phyloP scores from a whole-genome alignment of 2,329 filamentous ascomycete species.

The Aspergillus pseudotamarii region DNA sequence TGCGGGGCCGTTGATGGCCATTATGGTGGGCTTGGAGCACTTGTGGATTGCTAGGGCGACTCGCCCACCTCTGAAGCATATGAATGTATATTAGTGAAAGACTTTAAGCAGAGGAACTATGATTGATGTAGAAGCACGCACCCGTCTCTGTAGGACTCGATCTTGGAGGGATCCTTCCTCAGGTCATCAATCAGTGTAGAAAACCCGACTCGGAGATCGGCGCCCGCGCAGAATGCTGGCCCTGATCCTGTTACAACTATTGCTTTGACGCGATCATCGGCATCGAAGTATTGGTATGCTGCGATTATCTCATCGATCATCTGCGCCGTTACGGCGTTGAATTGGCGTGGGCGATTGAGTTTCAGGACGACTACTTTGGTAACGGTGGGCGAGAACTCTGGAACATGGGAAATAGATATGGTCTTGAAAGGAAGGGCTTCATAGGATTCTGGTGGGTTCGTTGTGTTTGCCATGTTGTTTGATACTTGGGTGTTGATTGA shows the following conservation, averaged over 20 bases:
- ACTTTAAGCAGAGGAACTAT: not conserved
- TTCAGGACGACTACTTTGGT: not conserved
- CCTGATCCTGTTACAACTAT: not conserved
- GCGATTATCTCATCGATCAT: not conserved
- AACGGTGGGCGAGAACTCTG: not conserved
- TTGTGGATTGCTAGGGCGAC: conserved; percentile 59
- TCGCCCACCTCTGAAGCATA: conserved; percentile 45
- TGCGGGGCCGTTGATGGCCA: conserved; percentile 61
- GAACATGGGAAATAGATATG: not conserved
- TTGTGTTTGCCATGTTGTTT: not conserved
- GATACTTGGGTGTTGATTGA: not conserved
- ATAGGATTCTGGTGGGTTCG: not conserved
- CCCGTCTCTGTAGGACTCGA: not conserved
- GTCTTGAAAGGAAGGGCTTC: not conserved
- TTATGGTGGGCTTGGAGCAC: conserved; percentile 62
- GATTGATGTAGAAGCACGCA: not conserved
- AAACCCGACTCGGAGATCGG: not conserved
- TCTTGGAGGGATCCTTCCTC: not conserved
- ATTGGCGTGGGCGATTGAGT: not conserved
- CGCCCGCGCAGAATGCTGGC: not conserved
- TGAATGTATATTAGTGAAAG: not conserved
- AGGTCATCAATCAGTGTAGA: not conserved
- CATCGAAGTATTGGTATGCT: not conserved
- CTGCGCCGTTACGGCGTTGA: not conserved
- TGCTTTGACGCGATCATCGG: not conserved